Conservation (phyloP, 768 basidiomycete genomes). For the Asterophora parasitica region DNA sequence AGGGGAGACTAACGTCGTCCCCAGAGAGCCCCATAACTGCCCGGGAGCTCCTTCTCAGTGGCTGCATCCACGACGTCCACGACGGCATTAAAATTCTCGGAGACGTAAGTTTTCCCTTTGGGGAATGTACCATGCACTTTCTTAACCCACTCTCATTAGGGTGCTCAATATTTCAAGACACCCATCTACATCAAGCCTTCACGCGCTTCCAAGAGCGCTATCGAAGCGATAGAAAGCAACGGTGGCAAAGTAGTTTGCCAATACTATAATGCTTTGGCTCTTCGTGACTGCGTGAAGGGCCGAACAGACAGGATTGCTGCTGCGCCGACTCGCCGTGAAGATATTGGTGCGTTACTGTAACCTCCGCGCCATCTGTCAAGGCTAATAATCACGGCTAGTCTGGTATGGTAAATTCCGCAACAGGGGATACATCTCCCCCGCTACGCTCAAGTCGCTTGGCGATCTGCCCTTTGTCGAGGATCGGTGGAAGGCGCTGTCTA, state of each 20-base stretch:
- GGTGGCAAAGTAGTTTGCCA: slow-evolving; percentile 87
- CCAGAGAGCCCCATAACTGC: slow-evolving; percentile 86
- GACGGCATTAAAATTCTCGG: slow-evolving; percentile 92
- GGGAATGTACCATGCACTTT: neutral
- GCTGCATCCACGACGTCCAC: slow-evolving; percentile 82
- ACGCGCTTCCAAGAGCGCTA: slow-evolving; percentile 82
- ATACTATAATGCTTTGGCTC: slow-evolving; percentile 84
- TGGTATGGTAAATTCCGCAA: slow-evolving; percentile 77
- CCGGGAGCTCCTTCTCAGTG: slow-evolving; percentile 75
- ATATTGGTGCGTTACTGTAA: slow-evolving; percentile 59
- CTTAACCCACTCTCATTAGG: slow-evolving; percentile 35
- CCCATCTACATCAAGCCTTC: slow-evolving; percentile 80
- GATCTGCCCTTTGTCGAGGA: slow-evolving; percentile 58
- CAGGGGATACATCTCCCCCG: slow-evolving; percentile 68
- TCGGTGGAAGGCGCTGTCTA: slow-evolving; percentile 63
- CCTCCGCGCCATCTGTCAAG: neutral
- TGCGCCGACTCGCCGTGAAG: slow-evolving; percentile 78
- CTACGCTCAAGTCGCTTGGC: slow-evolving; percentile 47
- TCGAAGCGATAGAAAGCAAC: slow-evolving; percentile 72
- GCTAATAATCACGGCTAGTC: slow-evolving; percentile 33
- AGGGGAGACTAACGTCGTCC: slow-evolving; percentile 73
- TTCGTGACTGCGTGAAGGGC: slow-evolving; percentile 74
- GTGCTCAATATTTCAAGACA: slow-evolving; percentile 57
- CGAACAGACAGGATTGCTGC: slow-evolving; percentile 68
- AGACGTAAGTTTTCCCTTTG: slow-evolving; percentile 47